A percentile compares a stretch with the other conserved stretches of the same genome.
phyloP scores from a whole-genome alignment of 1,284 basidiomycete genomes.

The Ceratobasidium sp. region DNA sequence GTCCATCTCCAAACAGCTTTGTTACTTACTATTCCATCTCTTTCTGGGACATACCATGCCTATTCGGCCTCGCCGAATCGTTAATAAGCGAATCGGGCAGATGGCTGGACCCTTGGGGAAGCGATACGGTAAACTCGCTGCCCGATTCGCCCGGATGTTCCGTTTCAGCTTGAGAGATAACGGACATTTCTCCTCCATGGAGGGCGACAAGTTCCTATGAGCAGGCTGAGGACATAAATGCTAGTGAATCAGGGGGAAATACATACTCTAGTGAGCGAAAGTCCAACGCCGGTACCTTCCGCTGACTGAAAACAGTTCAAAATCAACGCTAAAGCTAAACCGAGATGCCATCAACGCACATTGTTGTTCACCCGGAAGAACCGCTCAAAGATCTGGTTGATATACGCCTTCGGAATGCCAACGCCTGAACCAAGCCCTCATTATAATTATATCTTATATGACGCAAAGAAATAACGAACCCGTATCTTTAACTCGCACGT shows the following conservation, averaged over 20 bases:
- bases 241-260: not conserved
- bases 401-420: slow-evolving; percentile 51
- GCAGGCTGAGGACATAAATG: too few relatives aligned
- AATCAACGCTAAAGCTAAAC: too few relatives aligned
- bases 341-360: not conserved
- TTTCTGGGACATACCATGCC: not conserved
- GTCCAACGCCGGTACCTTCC: slow-evolving; percentile 56
- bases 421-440: too few relatives aligned
- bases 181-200: slow-evolving; percentile 51
- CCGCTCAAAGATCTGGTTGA: slow-evolving; percentile 52
- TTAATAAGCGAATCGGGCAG: too few relatives aligned
- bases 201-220: slow-evolving; percentile 54
- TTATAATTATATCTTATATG: too few relatives aligned
- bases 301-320: slow-evolving; percentile 51
- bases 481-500: slow-evolving; percentile 53
- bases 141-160: not conserved
- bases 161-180: not conserved
- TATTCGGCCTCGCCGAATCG: too few relatives aligned
- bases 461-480: too few relatives aligned
- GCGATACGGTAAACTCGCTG: not conserved
- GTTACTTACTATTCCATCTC: slow-evolving; percentile 13
- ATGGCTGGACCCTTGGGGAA: slow-evolving; percentile 18
- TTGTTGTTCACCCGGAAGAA: slow-evolving; percentile 53
- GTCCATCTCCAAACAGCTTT: not conserved
- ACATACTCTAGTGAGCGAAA: slow-evolving; percentile 52